A percentile compares a stretch with the other conserved stretches of the same genome.
These are phyloP conservation scores for Baudoinia panamericana DNA, from an alignment of 495 filamentous ascomycete genomes.

Conservation along the genomic window DNA sequence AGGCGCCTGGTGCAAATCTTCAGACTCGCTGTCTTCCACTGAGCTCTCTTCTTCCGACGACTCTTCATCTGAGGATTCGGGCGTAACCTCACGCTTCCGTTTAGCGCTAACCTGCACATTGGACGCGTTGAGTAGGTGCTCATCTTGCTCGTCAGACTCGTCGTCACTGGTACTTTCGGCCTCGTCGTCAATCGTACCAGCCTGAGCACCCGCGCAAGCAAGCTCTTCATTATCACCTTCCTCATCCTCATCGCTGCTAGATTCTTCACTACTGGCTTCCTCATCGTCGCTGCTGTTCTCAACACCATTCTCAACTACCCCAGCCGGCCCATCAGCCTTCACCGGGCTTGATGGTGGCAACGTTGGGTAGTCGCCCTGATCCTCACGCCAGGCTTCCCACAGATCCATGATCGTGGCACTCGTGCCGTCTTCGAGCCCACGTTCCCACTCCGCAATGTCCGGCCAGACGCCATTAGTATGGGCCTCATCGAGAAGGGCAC, in stretches of 20 bases:
- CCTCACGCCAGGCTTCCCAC: conserved; percentile 7
- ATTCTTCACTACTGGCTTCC: not conserved
- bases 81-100: conserved; percentile 13
- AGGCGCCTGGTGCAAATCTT: conserved; percentile 1
- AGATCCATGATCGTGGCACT: conserved; percentile 1
- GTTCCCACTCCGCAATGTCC: not conserved
- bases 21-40: conserved; percentile 2
- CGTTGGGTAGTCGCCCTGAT: conserved; percentile 1
- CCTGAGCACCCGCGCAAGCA: not conserved
- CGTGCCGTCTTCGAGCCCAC: not conserved
- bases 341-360: not conserved
- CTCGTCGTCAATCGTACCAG: conserved; percentile 5
- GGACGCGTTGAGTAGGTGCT: not conserved
- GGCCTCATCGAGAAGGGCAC: conserved; percentile 5
- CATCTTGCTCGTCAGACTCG: conserved; percentile 1
- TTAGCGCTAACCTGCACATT: conserved; percentile 7
- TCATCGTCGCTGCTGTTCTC: not conserved
- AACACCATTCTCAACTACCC: not conserved
- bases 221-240: conserved; percentile 1
- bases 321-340: not conserved
- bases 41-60: conserved; percentile 11
- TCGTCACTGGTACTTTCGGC: conserved; percentile 6
- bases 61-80: conserved; percentile 10
- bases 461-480: conserved; percentile 1
- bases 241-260: not conserved